phyloP scores from a whole-genome alignment of 352 stramenopile genomes.

The Phytopythium vexans region DNA sequence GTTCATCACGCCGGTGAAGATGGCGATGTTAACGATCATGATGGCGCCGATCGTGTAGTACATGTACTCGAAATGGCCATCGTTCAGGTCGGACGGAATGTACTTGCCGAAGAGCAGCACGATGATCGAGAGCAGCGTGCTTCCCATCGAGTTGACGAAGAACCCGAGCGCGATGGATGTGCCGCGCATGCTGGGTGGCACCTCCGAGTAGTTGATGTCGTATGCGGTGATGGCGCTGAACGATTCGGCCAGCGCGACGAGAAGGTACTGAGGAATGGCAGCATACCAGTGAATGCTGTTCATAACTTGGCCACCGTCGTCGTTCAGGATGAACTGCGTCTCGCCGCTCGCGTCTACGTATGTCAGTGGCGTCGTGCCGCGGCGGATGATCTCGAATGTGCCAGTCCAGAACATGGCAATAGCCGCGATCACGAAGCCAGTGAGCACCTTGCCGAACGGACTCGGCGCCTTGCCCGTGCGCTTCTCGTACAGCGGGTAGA shows the following conservation, averaged over 20 bases:
- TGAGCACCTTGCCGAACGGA: conserved; percentile 30
- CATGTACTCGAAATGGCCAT: conserved; percentile 46
- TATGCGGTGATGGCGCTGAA: conserved; percentile 37
- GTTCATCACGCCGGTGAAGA: conserved; percentile 29
- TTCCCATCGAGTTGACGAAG: conserved; percentile 54
- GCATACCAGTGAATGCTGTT: conserved; percentile 33
- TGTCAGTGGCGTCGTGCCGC: conserved; percentile 13
- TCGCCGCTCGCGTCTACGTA: conserved; percentile 14
- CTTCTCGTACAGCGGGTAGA: conserved; percentile 42
- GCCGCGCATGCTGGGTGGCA: conserved; percentile 26
- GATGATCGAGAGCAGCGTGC: conserved; percentile 47
- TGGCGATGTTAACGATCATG: conserved; percentile 33
- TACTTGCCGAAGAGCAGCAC: conserved; percentile 61
- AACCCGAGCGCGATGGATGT: conserved; percentile 35
- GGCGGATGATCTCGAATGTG: conserved; percentile 31
- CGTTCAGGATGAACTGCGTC: conserved; percentile 24
- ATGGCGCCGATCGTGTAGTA: conserved; percentile 29
- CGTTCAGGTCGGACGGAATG: conserved; percentile 46
- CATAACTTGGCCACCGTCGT: conserved; percentile 27
- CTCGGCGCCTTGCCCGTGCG: conserved; percentile 31
- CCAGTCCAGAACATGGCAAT: conserved; percentile 41
- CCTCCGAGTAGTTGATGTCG: conserved; percentile 41
- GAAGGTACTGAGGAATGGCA: conserved; percentile 31
- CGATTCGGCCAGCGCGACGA: conserved; percentile 21
- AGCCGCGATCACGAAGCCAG: conserved; percentile 28